Evolutionary conservation across 441 rosid genomes (phyloP), one percentile per base, ranked within the genome.

Genomic region (Corymbia citriodora): DNA sequence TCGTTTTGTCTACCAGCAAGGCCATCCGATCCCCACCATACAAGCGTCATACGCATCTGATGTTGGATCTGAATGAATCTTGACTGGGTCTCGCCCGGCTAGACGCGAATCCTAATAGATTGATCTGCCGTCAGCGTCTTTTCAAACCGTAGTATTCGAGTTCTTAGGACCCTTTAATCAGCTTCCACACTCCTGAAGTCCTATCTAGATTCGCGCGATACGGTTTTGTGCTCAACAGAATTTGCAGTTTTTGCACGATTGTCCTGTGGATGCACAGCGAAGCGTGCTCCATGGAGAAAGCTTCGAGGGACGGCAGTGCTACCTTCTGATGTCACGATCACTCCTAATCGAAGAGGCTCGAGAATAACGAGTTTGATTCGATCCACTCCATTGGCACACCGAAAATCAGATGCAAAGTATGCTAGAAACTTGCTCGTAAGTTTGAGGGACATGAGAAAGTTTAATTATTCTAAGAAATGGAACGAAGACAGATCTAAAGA

Each of bases 241-340:
- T 33, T 3, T 10, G 27, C 15, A 10, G 2, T 10, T 17, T 70
- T 33, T 5, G 81, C 81, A 10, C 1, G 8, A 72, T 33, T 19
- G 48, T 10, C 8, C 36, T 72, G 49, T 7, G 3, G 13, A 36
- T 9, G 82, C 15, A 33, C 19, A 11, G 49, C 19, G 27, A 36
- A 18, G 82, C 4, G 1, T 72, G 27, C 14, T 6, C 49, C 15
- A 0, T 2, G 49, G 27, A 5, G 4, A 6, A 72, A 18, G 9
- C 27, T 19, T 72, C 0, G 5, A 10, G 5, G 27, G 13, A 36
- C 0, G 6, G 9, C 1, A 5, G 21, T 10, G 19, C 19, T 36
- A 40, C 7, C 16, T 36, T 36, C 45, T 6, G 1, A 72, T 11
- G 9, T 72, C 27, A 6, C 15, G 1, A 9, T 72, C 15, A 3